Base-by-base conservation (phyloP, 495 filamentous ascomycete genomes). In the Achaetomiella virescens region DNA sequence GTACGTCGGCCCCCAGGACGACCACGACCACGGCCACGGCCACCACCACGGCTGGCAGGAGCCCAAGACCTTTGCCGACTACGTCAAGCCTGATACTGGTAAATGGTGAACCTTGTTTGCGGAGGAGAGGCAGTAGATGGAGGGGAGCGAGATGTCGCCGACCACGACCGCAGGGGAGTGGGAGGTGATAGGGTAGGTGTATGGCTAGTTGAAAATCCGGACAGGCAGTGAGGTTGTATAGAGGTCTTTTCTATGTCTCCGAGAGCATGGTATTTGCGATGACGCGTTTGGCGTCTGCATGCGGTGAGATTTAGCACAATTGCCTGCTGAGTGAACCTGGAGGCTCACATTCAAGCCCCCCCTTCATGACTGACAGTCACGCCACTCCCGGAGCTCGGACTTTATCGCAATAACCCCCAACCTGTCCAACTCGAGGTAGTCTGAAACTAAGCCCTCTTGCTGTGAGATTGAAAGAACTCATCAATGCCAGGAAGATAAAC, bases 51-150 rank as follows among this genome's bases (percentile, higher is more conserved):
- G 75, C 66, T 83, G 78, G 68, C 80, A 81, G 72, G 89, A 93
- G 76, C 88, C 89, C 69, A 92, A 93, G 84, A 95, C 87, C 54
- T 90, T 95, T 61, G 88, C 87, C 71, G 85, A 98, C 81, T 96
- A 76, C 76, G 87, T 98, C 70, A 87, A 85, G 82, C 88, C 90
- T 27, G 80, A 93, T 97, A 97, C 81, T 82, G 84, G 79, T 96
- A 88, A 63, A 61, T 10, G 14, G 55, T 59, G 56, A 50, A 49
- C 53, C 52, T 42, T 6, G 47, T 52, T 27, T 44, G 46, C 36
- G 38, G 37, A 24, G n/a, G 36, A n/a, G n/a, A 3, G 20, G 24
- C 20, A 15, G 12, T 20, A 24, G 25, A 37, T 22, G 1, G 40
- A 10, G 42, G 41, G 14, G 15, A 54, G 15, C 14, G 22, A 14